Evolutionary conservation across 2,329 filamentous ascomycete genomes (phyloP).

Genomic region (Cladophialophora carrionii): DNA sequence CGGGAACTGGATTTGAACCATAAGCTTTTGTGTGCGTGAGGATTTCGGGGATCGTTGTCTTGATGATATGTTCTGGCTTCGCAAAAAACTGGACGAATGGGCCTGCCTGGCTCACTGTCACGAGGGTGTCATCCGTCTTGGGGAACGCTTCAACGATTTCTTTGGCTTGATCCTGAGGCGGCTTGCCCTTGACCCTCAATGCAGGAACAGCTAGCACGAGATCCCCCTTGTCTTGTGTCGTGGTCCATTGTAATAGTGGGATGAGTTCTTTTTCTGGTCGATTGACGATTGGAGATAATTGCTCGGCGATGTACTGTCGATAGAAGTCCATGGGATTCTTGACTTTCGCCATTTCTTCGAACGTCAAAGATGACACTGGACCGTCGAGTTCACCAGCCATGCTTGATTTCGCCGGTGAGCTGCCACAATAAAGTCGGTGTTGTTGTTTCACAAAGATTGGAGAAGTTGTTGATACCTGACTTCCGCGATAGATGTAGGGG

Average conservation of each 20-base stretch:
- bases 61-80: conserved; percentile 60
- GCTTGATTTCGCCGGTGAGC: conserved; percentile 8
- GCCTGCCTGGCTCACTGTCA: conserved; percentile 49
- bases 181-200: conserved; percentile 59
- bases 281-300: conserved; percentile 45
- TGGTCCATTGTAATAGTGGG: conserved; percentile 50
- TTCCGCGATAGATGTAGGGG: not conserved
- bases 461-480: not conserved
- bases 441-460: not conserved
- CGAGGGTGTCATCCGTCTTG: conserved; percentile 57
- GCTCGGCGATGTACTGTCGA: conserved; percentile 51
- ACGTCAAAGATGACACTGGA: conserved; percentile 41
- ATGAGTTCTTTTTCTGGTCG: conserved; percentile 49
- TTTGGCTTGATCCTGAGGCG: conserved; percentile 59
- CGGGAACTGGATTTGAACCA: conserved; percentile 63
- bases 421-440: conserved; percentile 9
- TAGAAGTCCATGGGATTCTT: conserved; percentile 54
- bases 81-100: conserved; percentile 69
- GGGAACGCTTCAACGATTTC: conserved; percentile 62
- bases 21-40: conserved; percentile 60
- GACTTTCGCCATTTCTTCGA: conserved; percentile 41
- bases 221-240: conserved; percentile 53
- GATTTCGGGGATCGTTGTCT: conserved; percentile 63
- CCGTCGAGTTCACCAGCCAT: conserved; percentile 28
- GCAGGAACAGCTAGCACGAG: conserved; percentile 50